Evolutionary conservation across 2,329 filamentous ascomycete genomes (phyloP), one percentile per base, ranked within the genome.

Genomic region (Boeremia lycopersici): DNA sequence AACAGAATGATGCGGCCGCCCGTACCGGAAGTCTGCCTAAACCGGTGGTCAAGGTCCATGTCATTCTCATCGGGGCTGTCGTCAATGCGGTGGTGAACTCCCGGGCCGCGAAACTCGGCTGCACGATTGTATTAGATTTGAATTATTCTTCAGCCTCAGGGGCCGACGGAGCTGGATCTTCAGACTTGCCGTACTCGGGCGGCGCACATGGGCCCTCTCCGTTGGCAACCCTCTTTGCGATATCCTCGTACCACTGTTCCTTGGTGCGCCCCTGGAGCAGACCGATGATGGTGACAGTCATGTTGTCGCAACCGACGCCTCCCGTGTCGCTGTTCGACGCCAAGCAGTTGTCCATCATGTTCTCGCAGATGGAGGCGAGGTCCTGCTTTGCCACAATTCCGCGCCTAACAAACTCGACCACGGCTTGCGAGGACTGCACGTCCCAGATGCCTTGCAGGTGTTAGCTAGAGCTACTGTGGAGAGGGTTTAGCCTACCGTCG

Each of bases 311-410:
- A 59, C 95, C 95, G 59, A 99, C 93, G 61, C 95, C 95, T 50
- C 95, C 95, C 29, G 93, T 97, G 79, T 99, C 95, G 64, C 93
- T 96, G 84, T 96, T 98, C 58, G 93, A 96, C 35, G 95, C 93
- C 63, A 99, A 83, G 75, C 95, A 99, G 81, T 98, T 99, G 82
- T 99, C 93, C 95, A 99, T 99, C 91, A 99, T 96, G 81, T 99
- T 99, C 79, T 99, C 95, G 77, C 93, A 98, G 70, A 99, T 98
- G 75, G 90, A 90, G 51, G 93, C 87, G 46, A 99, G 85, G 44
- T 96, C 90, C 79, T 99, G 95, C 82, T 96, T 96, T 46, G 93
- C 93, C 44, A 92, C 93, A 75, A 99, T 96, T 53, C 95, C 95
- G 73, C 95, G 89, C 75, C 95, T 86, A 62, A 98, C 95, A 74